A percentile compares a stretch with the other conserved stretches of the same genome.
These are phyloP conservation scores for Thielaviopsis musarum DNA, from an alignment of 2,329 filamentous ascomycete genomes.

Conservation along the genomic window DNA sequence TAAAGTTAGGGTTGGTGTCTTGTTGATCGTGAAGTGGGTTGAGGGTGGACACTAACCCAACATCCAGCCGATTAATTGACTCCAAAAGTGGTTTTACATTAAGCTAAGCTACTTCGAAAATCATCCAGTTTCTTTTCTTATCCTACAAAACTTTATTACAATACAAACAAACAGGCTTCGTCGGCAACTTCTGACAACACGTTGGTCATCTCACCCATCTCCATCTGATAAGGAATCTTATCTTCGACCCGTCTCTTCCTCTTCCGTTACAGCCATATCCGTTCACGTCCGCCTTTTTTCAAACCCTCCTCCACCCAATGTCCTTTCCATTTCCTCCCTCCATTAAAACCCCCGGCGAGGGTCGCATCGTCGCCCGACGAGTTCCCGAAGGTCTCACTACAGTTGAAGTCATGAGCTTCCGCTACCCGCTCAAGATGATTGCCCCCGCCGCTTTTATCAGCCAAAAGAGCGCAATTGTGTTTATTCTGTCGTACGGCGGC, in stretches of 20 bases:
- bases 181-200: no score
- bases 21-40: background rate
- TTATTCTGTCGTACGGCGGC: constrained; percentile 85
- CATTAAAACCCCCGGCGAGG: constrained; percentile 58
- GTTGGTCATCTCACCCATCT: no score
- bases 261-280: background rate
- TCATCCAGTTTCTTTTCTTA: no score
- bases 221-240: background rate
- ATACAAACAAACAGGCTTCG: no score
- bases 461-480: constrained; percentile 59
- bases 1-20: background rate
- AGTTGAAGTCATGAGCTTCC: constrained; percentile 62
- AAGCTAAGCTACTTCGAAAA: no score
- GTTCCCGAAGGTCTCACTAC: constrained; percentile 56
- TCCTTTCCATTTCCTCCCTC: constrained; percentile 62
- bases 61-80: background rate
- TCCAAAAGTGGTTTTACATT: no score
- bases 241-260: background rate
- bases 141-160: no score
- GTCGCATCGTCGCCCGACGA: constrained; percentile 55
- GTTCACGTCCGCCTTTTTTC: background rate
- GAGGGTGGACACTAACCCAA: background rate
- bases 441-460: constrained; percentile 52
- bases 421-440: constrained; percentile 90
- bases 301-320: constrained; percentile 20